Conservation (phyloP, 208 protist species). For the Trypanosoma lewisi region DNA sequence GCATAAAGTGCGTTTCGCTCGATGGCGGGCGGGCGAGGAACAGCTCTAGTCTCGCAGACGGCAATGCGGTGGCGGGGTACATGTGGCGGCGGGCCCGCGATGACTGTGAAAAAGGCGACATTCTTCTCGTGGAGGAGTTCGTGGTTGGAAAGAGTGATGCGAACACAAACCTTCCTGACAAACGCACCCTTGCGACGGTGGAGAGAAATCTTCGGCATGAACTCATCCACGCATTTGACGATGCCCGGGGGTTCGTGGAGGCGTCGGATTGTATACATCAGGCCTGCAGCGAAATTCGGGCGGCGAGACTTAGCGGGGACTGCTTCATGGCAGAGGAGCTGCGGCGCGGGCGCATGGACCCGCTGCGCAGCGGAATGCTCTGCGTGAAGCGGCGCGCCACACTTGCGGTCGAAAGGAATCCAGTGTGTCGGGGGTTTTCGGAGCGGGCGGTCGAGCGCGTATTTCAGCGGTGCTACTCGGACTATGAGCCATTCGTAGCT, state of each 20-base stretch:
- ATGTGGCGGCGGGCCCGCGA: constrained; percentile 64
- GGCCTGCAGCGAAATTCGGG: constrained; percentile 94
- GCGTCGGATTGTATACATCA: constrained; percentile 88
- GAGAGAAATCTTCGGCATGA: constrained; percentile 91
- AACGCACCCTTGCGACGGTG: constrained; percentile 21
- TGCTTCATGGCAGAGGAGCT: constrained; percentile 79
- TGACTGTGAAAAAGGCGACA: constrained; percentile 66
- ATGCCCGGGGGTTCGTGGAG: constrained; percentile 87
- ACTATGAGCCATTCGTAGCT: constrained; percentile 87
- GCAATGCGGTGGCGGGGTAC: constrained; percentile 58
- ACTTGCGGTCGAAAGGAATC: constrained; percentile 84
- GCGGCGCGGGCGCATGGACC: constrained; percentile 61
- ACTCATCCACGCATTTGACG: constrained; percentile 94
- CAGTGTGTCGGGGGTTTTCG: constrained; percentile 79
- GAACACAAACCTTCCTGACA: neutral
- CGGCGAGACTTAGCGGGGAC: constrained; percentile 92
- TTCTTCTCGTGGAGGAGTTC: constrained; percentile 74
- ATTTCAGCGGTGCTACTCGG: constrained; percentile 80
- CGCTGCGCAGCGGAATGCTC: constrained; percentile 62
- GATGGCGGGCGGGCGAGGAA: neutral
- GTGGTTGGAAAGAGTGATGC: constrained; percentile 4
- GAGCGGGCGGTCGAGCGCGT: constrained; percentile 77
- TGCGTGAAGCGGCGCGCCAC: constrained; percentile 89
- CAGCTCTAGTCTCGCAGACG: constrained; percentile 21
- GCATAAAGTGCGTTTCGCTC: constrained; percentile 70